Evolutionary conservation across 2,329 filamentous ascomycete genomes (phyloP).

Genomic region (Pseudogymnoascus sp.): DNA sequence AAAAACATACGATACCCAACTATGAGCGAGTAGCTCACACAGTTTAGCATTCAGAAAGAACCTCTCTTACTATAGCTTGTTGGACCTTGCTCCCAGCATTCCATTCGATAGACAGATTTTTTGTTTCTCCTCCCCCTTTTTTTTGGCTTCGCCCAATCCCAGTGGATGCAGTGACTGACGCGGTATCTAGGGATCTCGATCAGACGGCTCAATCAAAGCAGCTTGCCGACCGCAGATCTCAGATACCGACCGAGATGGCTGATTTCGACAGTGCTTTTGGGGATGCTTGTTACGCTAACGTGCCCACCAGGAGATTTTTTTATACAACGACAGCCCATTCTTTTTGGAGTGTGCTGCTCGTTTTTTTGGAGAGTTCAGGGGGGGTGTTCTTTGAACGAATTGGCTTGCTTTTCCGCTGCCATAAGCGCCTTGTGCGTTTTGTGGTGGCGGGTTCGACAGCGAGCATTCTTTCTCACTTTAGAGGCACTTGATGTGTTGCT

Average conservation of each 20-base stretch:
- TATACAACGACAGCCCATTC: background rate
- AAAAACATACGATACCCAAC: constrained; percentile 7
- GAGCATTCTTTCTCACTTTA: constrained; percentile 9
- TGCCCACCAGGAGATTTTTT: background rate
- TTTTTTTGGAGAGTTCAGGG: background rate
- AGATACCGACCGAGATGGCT: constrained; percentile 5
- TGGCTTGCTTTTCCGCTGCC: constrained; percentile 7
- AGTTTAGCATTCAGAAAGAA: constrained; percentile 3
- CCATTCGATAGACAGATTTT: constrained; percentile 5
- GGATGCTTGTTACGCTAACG: background rate
- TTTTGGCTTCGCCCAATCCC: background rate
- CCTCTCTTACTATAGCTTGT: constrained; percentile 2
- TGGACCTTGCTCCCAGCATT: background rate
- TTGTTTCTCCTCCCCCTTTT: background rate
- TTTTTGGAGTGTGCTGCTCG: background rate
- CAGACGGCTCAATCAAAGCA: background rate
- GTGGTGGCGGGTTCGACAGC: background rate
- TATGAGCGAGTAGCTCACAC: background rate
- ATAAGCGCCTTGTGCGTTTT: constrained; percentile 2
- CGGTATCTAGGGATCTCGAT: constrained; percentile 5
- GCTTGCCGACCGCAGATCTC: constrained; percentile 4
- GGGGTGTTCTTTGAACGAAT: constrained; percentile 6
- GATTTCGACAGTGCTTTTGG: constrained; percentile 1
- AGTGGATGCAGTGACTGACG: constrained; percentile 7
- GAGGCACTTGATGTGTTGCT: background rate